Conservation (phyloP, 2,329 filamentous ascomycete species). For the Fusarium guadeloupense region DNA sequence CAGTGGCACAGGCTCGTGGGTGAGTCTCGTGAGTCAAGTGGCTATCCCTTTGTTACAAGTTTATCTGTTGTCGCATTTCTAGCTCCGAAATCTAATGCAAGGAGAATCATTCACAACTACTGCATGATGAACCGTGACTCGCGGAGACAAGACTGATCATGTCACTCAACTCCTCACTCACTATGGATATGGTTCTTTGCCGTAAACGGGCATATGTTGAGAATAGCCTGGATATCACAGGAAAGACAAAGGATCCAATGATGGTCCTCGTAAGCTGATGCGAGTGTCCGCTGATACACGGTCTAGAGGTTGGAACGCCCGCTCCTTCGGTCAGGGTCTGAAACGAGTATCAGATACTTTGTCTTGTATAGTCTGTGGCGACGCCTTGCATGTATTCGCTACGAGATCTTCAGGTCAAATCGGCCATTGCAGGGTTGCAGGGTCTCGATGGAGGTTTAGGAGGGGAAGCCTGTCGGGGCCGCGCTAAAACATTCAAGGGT, state of each 20-base stretch:
- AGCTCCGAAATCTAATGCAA: background rate
- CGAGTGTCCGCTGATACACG: background rate
- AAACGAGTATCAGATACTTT: background rate
- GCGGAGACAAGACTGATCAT: conserved; percentile 13
- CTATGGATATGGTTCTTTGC: background rate
- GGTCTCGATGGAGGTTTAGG: conserved; percentile 6
- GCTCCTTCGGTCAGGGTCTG: background rate
- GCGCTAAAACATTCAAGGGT: conserved; percentile 24
- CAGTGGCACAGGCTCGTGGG: conserved; percentile 23
- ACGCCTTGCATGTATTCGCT: background rate
- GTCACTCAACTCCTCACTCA: conserved; percentile 12
- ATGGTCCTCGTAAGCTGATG: conserved; percentile 11
- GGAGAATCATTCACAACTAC: background rate
- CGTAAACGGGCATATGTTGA: background rate
- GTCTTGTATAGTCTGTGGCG: background rate
- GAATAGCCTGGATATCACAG: background rate
- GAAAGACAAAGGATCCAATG: background rate
- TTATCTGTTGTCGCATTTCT: background rate
- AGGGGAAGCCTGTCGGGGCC: conserved; percentile 21
- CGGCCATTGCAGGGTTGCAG: background rate
- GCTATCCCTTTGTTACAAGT: background rate
- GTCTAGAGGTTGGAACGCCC: background rate
- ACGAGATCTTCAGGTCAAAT: conserved; percentile 1
- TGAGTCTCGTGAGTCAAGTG: conserved; percentile 18
- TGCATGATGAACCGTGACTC: conserved; percentile 14